Base-by-base conservation (phyloP, 331 rosid species). In the Malus hybrid region DNA sequence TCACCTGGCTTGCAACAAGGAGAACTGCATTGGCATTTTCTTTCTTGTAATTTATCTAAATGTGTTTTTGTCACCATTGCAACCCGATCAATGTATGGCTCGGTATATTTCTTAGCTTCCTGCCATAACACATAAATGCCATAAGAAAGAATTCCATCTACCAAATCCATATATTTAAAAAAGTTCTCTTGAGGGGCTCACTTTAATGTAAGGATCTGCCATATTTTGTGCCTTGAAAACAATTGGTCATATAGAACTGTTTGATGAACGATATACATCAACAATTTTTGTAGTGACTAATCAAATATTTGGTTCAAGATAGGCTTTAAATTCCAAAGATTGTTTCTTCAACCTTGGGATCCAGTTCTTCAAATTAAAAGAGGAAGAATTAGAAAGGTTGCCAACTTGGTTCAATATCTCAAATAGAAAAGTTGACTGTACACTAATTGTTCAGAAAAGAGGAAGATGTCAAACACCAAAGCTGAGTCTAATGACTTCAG, bases 1-100 rank as follows among this genome's bases (percentile, higher is more conserved):
- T 79, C 83, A 93, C 97, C 98, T 90, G 99, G 80, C 99, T 94
- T 33, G 96, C 97, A 65, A 90, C 90, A 52, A 94, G 87, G 66
- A 88, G 57, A 74, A 86, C 80, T 20, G 99, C 99, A 63, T 7
- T 83, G 78, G 84, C 86, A 85, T 94, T 91, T 87, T 83, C 88
- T 76, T 83, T 39, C 77, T 65, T 16, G 54, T 18, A 64, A 77
- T 39, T 36, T 46, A 27, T 73, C 81, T 8, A 82, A 5, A 82
- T 28, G 85, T 65, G 76, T 72, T 75, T 65, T 80, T 56, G 80
- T 27, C 71, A 62, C 67, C 27, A 66, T 73, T 60, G 13, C 62
- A 48, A 77, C 78, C 24, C 24, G 24, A 24, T 24, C 24, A 24
- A 24, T 24, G 24, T 24, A 24, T 24, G 24, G 24, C 24, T 65